phyloP scores from a whole-genome alignment of 495 filamentous ascomycete genomes.

The Aspergillus bridgeri region DNA sequence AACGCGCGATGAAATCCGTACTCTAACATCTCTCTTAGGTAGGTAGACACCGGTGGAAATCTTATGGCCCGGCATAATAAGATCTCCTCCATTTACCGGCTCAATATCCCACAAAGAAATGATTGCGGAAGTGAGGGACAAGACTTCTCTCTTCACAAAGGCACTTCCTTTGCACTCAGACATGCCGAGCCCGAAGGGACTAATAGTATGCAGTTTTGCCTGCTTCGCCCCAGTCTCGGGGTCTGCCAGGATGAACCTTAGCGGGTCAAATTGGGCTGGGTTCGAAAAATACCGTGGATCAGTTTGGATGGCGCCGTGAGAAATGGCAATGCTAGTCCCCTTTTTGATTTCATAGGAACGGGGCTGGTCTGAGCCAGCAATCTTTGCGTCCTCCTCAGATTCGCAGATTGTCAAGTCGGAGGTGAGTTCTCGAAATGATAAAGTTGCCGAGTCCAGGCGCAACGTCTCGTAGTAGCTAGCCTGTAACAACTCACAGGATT shows the following conservation, averaged over 20 bases:
- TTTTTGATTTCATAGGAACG: constrained; percentile 44
- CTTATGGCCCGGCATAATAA: constrained; percentile 31
- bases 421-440: constrained; percentile 41
- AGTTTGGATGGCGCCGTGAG: constrained; percentile 47
- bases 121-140: constrained; percentile 47
- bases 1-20: constrained; percentile 31
- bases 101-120: constrained; percentile 52
- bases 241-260: constrained; percentile 47
- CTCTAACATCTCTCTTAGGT: constrained; percentile 36
- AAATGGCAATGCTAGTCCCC: constrained; percentile 46
- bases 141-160: constrained; percentile 49
- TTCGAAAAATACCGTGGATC: constrained; percentile 48
- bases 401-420: constrained; percentile 44
- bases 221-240: constrained; percentile 28
- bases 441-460: constrained; percentile 48
- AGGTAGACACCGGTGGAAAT: constrained; percentile 35
- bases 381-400: constrained; percentile 35
- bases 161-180: constrained; percentile 44
- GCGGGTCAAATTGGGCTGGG: constrained; percentile 49
- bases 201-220: constrained; percentile 28
- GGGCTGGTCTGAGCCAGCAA: constrained; percentile 21
- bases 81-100: constrained; percentile 27
- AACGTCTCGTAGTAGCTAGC: constrained; percentile 54
- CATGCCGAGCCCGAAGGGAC: constrained; percentile 45
- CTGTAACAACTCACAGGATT: constrained; percentile 49